A percentile compares a stretch with the other conserved stretches of the same genome.
Conservation (phyloP, 352 stramenopile species). For the Pythium aristosporum region DNA sequence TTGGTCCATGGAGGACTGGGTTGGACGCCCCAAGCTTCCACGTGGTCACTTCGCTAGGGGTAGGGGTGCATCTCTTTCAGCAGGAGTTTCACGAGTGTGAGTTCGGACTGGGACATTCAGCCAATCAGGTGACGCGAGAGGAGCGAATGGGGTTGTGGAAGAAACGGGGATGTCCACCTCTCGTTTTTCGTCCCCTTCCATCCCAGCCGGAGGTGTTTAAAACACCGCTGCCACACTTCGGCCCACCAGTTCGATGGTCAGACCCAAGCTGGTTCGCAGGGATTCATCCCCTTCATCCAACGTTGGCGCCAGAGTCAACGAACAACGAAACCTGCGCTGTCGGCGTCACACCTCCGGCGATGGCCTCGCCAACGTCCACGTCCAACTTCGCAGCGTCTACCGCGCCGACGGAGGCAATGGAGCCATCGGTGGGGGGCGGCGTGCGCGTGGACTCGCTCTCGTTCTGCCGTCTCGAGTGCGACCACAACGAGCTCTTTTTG, state of each 20-base stretch:
- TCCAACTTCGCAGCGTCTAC: not conserved
- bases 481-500: slow-evolving; percentile 63
- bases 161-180: slow-evolving; percentile 20
- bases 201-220: slow-evolving; percentile 18
- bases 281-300: not conserved
- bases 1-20: slow-evolving; percentile 20
- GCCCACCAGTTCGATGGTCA: slow-evolving; percentile 18
- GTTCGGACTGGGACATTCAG: not conserved
- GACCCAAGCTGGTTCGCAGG: too few relatives aligned
- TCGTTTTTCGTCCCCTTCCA: slow-evolving; percentile 21
- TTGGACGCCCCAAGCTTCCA: slow-evolving; percentile 19
- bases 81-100: not conserved
- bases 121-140: slow-evolving; percentile 1
- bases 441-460: slow-evolving; percentile 33
- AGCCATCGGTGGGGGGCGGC: not conserved
- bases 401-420: not conserved
- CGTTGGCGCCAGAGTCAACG: slow-evolving; percentile 5
- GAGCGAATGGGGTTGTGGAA: slow-evolving; percentile 10
- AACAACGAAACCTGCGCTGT: slow-evolving; percentile 26
- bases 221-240: slow-evolving; percentile 2
- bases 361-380: not conserved
- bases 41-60: slow-evolving; percentile 15
- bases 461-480: slow-evolving; percentile 64
- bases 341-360: not conserved
- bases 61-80: slow-evolving; percentile 13